phyloP scores from a whole-genome alignment of 306 rosid species.

The Prunus fruticosa region DNA sequence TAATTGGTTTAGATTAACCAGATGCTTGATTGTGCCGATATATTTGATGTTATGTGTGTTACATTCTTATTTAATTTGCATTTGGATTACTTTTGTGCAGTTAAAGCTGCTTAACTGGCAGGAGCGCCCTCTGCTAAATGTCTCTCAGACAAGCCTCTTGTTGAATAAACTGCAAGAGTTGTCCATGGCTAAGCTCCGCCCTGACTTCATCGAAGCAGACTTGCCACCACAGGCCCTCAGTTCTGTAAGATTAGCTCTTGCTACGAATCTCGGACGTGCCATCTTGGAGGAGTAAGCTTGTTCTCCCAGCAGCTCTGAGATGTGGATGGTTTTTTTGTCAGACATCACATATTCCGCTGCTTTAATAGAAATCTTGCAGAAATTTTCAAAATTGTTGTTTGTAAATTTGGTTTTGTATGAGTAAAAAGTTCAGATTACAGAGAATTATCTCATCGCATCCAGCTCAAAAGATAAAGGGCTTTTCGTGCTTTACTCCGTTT shows the following conservation, averaged over 20 bases:
- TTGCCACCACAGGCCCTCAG: slow-evolving; percentile 58
- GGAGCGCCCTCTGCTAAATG: slow-evolving; percentile 70
- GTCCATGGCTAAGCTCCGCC: slow-evolving; percentile 65
- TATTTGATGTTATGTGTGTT: not conserved
- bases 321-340: too few relatives aligned
- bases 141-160: slow-evolving; percentile 70
- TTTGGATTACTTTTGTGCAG: slow-evolving; percentile 42
- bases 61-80: not conserved
- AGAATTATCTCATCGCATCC: not conserved
- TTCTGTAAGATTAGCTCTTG: slow-evolving; percentile 79
- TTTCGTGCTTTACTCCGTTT: too few relatives aligned
- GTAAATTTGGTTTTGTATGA: slow-evolving; percentile 5
- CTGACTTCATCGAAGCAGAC: slow-evolving; percentile 53
- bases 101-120: slow-evolving; percentile 76
- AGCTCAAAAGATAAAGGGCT: not conserved
- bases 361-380: not conserved
- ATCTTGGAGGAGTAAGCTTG: slow-evolving; percentile 57
- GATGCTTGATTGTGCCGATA: not conserved
- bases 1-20: not conserved
- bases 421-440: not conserved
- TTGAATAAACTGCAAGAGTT: slow-evolving; percentile 82
- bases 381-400: not conserved
- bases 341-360: not conserved
- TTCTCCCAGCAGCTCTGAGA: not conserved
- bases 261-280: slow-evolving; percentile 84